Evolutionary conservation across 352 stramenopile species (phyloP).

Genomic region (Plasmopara muralis): DNA sequence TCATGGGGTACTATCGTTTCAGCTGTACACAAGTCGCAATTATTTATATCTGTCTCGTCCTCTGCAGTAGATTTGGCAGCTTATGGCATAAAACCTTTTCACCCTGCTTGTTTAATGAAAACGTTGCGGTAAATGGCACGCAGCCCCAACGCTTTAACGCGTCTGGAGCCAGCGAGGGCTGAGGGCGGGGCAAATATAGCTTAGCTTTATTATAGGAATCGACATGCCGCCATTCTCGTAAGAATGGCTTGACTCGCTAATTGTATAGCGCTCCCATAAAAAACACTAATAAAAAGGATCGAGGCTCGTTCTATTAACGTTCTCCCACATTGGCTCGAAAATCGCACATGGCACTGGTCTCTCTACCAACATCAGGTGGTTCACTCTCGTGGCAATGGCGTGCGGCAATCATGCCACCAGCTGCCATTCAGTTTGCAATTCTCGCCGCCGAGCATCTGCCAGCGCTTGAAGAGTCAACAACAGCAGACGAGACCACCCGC

Average conservation of each 20-base stretch:
- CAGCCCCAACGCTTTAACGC: slow-evolving; percentile 28
- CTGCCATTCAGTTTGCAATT: slow-evolving; percentile 51
- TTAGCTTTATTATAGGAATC: slow-evolving; percentile 7
- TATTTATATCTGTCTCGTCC: neutral
- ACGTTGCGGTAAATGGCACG: slow-evolving; percentile 9
- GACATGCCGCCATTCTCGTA: neutral
- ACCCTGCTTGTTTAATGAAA: neutral
- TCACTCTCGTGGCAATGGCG: slow-evolving; percentile 12
- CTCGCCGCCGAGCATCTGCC: slow-evolving; percentile 7
- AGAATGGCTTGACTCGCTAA: neutral
- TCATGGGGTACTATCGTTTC: too few species aligned
- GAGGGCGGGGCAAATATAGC: neutral
- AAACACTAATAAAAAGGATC: slow-evolving; percentile 6
- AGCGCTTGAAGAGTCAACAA: slow-evolving; percentile 24
- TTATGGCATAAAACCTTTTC: slow-evolving; percentile 8
- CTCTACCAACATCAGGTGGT: slow-evolving; percentile 12
- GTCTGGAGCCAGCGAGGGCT: slow-evolving; percentile 26
- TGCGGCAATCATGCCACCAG: slow-evolving; percentile 37
- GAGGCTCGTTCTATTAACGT: slow-evolving; percentile 21
- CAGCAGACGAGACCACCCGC: slow-evolving; percentile 18
- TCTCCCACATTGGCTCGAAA: too few species aligned
- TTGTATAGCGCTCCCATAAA: neutral
- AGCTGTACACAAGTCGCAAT: too few species aligned
- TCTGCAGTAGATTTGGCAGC: neutral
- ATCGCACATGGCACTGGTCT: slow-evolving; percentile 10